Conservation (phyloP, 257 asterid species). For the Solanum habrochaites region DNA sequence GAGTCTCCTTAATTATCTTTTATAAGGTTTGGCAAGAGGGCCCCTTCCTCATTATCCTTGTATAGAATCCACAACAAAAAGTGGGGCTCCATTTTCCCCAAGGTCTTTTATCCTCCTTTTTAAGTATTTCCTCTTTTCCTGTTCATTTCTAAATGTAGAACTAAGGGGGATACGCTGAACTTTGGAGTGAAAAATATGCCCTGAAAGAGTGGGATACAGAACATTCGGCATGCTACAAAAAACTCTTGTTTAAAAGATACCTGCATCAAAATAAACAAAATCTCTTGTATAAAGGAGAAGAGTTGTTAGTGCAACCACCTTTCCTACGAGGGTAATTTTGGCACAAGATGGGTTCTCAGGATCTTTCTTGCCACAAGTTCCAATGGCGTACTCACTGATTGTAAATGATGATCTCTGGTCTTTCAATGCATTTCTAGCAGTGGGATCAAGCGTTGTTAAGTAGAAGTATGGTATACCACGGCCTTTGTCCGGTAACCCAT, state of each 20-base stretch:
- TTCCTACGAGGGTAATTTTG: constrained; percentile 67
- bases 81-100: background rate
- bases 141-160: background rate
- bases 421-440: constrained; percentile 60
- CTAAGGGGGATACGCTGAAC: background rate
- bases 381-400: constrained; percentile 56
- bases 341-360: constrained; percentile 83
- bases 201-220: background rate
- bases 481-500: constrained; percentile 62
- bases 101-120: background rate
- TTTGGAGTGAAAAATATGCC: background rate
- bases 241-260: background rate
- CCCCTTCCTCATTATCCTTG: background rate
- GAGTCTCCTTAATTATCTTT: background rate
- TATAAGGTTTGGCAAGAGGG: background rate
- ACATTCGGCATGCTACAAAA: background rate
- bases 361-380: constrained; percentile 65
- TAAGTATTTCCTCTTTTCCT: background rate
- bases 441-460: constrained; percentile 78
- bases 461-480: constrained; percentile 81
- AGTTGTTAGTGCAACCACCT: constrained; percentile 32
- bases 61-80: background rate
- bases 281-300: background rate
- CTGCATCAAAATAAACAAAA: background rate
- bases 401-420: constrained; percentile 74